Base-by-base conservation (phyloP, 2,329 filamentous ascomycete species). In the Ilyonectria sp. region DNA sequence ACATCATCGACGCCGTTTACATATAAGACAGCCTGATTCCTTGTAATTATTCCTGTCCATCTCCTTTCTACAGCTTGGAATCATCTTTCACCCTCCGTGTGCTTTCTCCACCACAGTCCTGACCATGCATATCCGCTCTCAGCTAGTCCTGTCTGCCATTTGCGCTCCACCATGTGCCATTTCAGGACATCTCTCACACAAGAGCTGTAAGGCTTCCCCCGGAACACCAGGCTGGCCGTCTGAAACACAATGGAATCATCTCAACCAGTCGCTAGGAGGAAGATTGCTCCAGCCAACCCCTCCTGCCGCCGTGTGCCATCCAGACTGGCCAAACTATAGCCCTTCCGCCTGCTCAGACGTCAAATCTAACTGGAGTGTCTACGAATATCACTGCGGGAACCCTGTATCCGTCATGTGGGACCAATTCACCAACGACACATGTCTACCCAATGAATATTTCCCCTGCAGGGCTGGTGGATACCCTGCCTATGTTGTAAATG, bases 401-500 rank as follows among this genome's bases (percentile, higher is more conserved):
- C 79, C 79, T 6, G 56, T 81, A 8, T 80, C 79, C 0, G 67
- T 80, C 2, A 78, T 79, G 63, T 75, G 71, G 64, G 75, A 86
- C 61, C 83, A 85, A 56, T 87, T 79, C 74, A 81, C 81, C 65
- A 86, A 88, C 71, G 85, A 85, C 75, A 83, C 85, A 13, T 88
- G 86, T 74, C 78, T 87, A 46, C 86, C 86, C 2, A 70, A 82
- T 61, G 69, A 78, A 1, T 67, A 69, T 6, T 59, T 72, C 47
- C 78, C 82, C 0, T 88, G 80, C 49, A 76, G 72, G 13, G 60
- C 35, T 6, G 54, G 62, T 6, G 80, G 80, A 2, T 82, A 82
- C 62, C 76, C 79, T n/a, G 69, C 80, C 1, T 81, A 77, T 60
- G 79, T 82, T 10, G 70, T 82, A 0, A 79, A 82, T 43, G 80